phyloP scores from a whole-genome alignment of 257 asterid genomes.

The Solanum bulbocastanum region DNA sequence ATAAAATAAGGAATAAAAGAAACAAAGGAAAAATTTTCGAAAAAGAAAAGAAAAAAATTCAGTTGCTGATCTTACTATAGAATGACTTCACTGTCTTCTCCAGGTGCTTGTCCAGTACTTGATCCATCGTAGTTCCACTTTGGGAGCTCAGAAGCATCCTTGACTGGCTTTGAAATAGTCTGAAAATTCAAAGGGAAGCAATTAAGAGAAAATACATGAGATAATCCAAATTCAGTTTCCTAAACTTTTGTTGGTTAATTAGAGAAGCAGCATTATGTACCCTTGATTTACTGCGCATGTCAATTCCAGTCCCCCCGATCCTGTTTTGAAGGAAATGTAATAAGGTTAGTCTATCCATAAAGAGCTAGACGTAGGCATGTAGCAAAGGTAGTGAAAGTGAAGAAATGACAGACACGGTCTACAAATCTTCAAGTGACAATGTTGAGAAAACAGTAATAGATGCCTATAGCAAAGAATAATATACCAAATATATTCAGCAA shows the following conservation, averaged over 20 bases:
- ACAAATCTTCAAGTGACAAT: neutral
- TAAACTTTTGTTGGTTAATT: neutral
- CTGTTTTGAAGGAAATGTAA: conserved; percentile 17
- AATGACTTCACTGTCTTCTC: conserved; percentile 97
- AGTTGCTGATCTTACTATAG: conserved; percentile 57
- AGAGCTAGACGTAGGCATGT: neutral
- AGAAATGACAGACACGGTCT: neutral
- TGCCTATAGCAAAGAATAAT: neutral
- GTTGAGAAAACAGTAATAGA: neutral
- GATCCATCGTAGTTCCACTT: conserved; percentile 99
- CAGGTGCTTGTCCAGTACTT: conserved; percentile 98
- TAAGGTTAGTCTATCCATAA: neutral
- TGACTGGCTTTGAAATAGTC: conserved; percentile 79
- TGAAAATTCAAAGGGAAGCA: conserved; percentile 15
- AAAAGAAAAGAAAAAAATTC: neutral
- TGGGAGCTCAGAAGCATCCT: conserved; percentile 94
- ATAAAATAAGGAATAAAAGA: neutral
- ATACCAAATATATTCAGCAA: conserved; percentile 96
- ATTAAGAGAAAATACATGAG: neutral
- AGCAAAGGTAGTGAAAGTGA: neutral
- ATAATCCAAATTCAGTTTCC: neutral
- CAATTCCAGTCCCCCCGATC: conserved; percentile 95
- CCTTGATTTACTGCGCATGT: conserved; percentile 91
- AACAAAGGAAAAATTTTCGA: neutral
- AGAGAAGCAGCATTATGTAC: conserved; percentile 18